phyloP scores from a whole-genome alignment of 495 filamentous ascomycete genomes.

The Lichenothelia convexa region DNA sequence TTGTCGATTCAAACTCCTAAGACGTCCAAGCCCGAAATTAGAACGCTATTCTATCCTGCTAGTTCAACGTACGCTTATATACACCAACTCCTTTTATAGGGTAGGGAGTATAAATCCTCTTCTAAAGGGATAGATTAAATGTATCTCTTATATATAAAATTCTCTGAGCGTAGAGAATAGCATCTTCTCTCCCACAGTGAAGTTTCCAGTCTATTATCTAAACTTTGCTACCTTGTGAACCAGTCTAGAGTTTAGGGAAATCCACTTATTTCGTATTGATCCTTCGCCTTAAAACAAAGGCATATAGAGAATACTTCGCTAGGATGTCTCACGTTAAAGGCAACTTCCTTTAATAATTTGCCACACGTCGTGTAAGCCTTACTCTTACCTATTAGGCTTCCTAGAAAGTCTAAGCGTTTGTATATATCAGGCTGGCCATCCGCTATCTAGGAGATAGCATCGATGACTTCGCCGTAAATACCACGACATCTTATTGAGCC shows the following conservation, averaged over 20 bases:
- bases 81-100: too few species aligned
- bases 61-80: too few species aligned
- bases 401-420: neutral
- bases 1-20: too few species aligned
- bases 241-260: conserved; percentile 2
- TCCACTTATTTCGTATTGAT: neutral
- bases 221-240: conserved; percentile 1
- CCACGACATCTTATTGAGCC: conserved; percentile 1
- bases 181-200: too few species aligned
- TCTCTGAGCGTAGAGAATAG: too few species aligned
- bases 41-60: too few species aligned
- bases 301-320: neutral
- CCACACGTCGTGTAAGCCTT: neutral
- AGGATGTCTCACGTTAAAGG: neutral
- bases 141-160: too few species aligned
- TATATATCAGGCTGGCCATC: neutral
- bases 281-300: neutral
- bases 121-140: too few species aligned
- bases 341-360: neutral
- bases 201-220: too few species aligned
- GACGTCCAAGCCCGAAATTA: too few species aligned
- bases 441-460: neutral
- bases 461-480: neutral
- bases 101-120: too few species aligned
- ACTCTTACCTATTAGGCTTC: neutral